A percentile compares a stretch with the other conserved stretches of the same genome.
phyloP scores from a whole-genome alignment of 2,329 filamentous ascomycete genomes.

The Hymenoscyphus infarciens region DNA sequence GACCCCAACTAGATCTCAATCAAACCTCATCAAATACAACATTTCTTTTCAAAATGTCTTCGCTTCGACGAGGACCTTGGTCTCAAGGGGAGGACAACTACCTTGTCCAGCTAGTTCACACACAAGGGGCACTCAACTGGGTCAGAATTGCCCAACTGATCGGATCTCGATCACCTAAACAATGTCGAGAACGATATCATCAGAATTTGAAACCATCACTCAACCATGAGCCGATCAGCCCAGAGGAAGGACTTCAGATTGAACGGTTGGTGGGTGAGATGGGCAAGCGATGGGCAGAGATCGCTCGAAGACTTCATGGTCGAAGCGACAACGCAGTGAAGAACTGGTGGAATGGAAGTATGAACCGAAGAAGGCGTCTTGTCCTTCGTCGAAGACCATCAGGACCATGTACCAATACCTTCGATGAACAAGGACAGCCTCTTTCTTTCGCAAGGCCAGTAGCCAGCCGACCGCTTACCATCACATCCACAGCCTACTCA shows the following conservation, averaged over 20 bases:
- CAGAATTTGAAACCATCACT: slow-evolving; percentile 82
- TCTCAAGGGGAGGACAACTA: slow-evolving; percentile 70
- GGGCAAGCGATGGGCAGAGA: slow-evolving; percentile 91
- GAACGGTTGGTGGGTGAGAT: slow-evolving; percentile 71
- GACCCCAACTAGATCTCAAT: background rate
- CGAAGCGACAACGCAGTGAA: slow-evolving; percentile 95
- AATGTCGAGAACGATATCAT: slow-evolving; percentile 90
- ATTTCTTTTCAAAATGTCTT: slow-evolving; percentile 25
- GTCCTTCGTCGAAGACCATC: slow-evolving; percentile 32
- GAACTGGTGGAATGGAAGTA: slow-evolving; percentile 96
- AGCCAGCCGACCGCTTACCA: slow-evolving; percentile 19
- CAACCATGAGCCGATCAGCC: slow-evolving; percentile 69
- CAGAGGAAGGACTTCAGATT: slow-evolving; percentile 69
- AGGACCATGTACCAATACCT: slow-evolving; percentile 24
- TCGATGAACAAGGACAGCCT: slow-evolving; percentile 33
- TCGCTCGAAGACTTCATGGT: slow-evolving; percentile 74
- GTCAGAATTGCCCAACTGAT: slow-evolving; percentile 77
- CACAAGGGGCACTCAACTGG: slow-evolving; percentile 81
- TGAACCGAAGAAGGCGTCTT: slow-evolving; percentile 65
- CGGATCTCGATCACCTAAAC: slow-evolving; percentile 79
- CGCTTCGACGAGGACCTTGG: slow-evolving; percentile 76
- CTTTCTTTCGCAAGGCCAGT: slow-evolving; percentile 33
- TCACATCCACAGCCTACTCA: slow-evolving; percentile 29
- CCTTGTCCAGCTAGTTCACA: slow-evolving; percentile 66
- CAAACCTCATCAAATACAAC: background rate